phyloP scores from a whole-genome alignment of 2,329 filamentous ascomycete genomes.

The Didymella arachidicola region DNA sequence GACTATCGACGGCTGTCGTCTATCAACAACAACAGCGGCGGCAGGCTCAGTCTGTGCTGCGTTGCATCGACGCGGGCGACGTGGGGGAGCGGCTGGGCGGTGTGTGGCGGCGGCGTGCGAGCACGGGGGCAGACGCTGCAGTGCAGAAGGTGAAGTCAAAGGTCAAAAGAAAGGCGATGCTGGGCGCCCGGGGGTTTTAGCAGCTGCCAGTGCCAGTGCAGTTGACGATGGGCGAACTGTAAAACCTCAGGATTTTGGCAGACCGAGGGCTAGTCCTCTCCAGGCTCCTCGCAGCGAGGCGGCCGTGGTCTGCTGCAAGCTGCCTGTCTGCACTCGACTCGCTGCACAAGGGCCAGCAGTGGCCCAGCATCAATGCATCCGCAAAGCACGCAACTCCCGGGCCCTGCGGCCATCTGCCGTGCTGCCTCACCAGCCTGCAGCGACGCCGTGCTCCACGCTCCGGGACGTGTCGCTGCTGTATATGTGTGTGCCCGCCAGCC shows the following conservation, averaged over 20 bases:
- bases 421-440: constrained; percentile 6
- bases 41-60: constrained; percentile 28
- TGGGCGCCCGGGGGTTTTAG: constrained; percentile 31
- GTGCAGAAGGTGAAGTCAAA: constrained; percentile 19
- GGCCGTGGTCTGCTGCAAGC: constrained; percentile 1
- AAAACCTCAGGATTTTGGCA: constrained; percentile 25
- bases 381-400: constrained; percentile 4
- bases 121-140: not conserved
- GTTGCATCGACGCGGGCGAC: constrained; percentile 36
- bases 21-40: constrained; percentile 16
- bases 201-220: constrained; percentile 23
- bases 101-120: constrained; percentile 3
- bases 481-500: constrained; percentile 1
- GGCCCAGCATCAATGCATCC: not conserved
- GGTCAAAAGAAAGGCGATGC: constrained; percentile 37
- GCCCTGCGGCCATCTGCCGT: constrained; percentile 20
- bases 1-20: constrained; percentile 22
- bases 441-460: constrained; percentile 24
- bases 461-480: constrained; percentile 18
- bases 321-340: constrained; percentile 8
- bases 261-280: constrained; percentile 26
- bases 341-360: constrained; percentile 1
- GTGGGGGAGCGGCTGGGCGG: constrained; percentile 24
- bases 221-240: constrained; percentile 23
- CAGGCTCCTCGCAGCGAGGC: constrained; percentile 22